Percentiles rank a stretch among this genome's conserved stretches.
phyloP scores from a whole-genome alignment of 1,284 basidiomycete genomes.

The Ustilago bromivora region DNA sequence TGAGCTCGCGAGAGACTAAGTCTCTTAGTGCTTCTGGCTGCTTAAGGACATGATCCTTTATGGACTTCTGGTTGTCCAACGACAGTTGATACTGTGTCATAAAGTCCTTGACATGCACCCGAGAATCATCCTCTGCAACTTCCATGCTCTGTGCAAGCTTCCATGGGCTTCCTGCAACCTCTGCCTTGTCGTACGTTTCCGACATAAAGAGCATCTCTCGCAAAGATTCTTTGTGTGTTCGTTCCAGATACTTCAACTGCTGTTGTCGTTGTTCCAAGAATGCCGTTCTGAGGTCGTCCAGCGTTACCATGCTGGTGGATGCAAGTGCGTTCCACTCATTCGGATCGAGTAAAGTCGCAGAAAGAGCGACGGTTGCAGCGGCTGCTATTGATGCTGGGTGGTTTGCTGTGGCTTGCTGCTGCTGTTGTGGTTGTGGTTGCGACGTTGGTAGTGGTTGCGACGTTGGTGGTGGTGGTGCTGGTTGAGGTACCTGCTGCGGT shows the following conservation, averaged over 20 bases:
- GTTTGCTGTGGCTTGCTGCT: constrained; percentile 40
- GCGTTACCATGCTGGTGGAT: constrained; percentile 51
- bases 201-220: constrained; percentile 52
- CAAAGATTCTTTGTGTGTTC: constrained; percentile 30
- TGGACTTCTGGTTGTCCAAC: constrained; percentile 30
- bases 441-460: constrained; percentile 7
- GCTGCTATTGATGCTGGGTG: constrained; percentile 52
- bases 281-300: constrained; percentile 44
- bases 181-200: constrained; percentile 34
- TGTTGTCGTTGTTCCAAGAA: constrained; percentile 44
- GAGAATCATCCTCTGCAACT: constrained; percentile 30
- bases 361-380: constrained; percentile 44
- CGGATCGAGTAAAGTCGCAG: constrained; percentile 44
- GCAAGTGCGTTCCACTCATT: constrained; percentile 54
- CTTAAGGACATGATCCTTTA: constrained; percentile 29
- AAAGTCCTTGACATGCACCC: constrained; percentile 36
- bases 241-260: constrained; percentile 40
- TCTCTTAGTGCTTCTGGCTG: constrained; percentile 39
- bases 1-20: constrained; percentile 34
- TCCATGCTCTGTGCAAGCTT: constrained; percentile 41
- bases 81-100: constrained; percentile 25
- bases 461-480: constrained; percentile 1
- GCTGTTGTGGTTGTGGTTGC: constrained; percentile 27
- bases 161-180: constrained; percentile 44
- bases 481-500: constrained; percentile 4